Conservation (phyloP, 2,329 filamentous ascomycete species). For the Zymoseptoria ardabiliae region DNA sequence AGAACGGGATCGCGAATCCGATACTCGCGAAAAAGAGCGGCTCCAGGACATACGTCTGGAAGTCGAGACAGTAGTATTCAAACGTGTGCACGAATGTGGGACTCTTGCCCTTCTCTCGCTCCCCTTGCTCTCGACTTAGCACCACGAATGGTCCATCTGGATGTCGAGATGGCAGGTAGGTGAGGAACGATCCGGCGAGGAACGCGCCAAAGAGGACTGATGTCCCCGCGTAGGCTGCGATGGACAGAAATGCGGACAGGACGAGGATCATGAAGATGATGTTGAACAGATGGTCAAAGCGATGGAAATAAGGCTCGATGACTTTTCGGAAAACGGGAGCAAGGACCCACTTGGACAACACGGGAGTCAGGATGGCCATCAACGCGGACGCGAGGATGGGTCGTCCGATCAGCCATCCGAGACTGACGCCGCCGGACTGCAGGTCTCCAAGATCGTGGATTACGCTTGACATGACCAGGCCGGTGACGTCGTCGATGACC, state of each 20-base stretch:
- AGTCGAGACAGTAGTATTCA: slow-evolving; percentile 39
- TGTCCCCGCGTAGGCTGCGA: slow-evolving; percentile 26
- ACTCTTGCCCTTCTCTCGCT: slow-evolving; percentile 22
- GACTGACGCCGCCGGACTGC: slow-evolving; percentile 9
- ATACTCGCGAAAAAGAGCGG: slow-evolving; percentile 29
- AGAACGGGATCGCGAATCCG: slow-evolving; percentile 27
- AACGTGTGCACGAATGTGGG: slow-evolving; percentile 28
- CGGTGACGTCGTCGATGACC: slow-evolving; percentile 42
- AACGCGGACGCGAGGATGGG: slow-evolving; percentile 25
- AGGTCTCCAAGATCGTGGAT: slow-evolving; percentile 23
- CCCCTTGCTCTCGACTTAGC: slow-evolving; percentile 22
- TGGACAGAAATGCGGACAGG: slow-evolving; percentile 24
- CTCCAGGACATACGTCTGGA: slow-evolving; percentile 31
- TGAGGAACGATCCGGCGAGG: slow-evolving; percentile 26
- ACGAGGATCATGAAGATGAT: slow-evolving; percentile 26
- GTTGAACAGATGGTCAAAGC: slow-evolving; percentile 22
- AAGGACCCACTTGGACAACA: slow-evolving; percentile 31
- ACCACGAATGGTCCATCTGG: slow-evolving; percentile 23
- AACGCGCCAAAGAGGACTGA: slow-evolving; percentile 28
- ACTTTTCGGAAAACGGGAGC: slow-evolving; percentile 24
- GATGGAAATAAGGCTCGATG: slow-evolving; percentile 16
- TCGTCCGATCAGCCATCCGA: slow-evolving; percentile 24
- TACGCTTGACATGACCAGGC: slow-evolving; percentile 37
- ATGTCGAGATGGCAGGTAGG: slow-evolving; percentile 24
- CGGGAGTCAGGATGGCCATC: slow-evolving; percentile 19